Evolutionary conservation across 768 basidiomycete genomes (phyloP).

Genomic region (Tricholoma saponaceum): DNA sequence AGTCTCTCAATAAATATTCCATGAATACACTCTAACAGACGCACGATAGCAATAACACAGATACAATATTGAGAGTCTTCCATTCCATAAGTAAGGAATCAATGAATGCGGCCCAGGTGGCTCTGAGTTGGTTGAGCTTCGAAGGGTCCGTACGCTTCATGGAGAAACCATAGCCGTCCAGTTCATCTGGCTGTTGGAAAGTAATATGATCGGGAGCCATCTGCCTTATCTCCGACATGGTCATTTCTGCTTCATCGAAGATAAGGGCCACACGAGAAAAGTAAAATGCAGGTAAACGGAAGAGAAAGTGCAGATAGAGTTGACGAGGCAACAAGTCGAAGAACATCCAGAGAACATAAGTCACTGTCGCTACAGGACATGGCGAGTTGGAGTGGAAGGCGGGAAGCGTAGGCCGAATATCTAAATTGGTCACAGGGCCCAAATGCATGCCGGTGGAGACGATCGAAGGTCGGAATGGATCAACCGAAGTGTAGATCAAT

Average conservation of each 20-base stretch:
- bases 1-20: no score
- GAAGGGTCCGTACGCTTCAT: background rate
- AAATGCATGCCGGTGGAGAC: no score
- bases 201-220: constrained; percentile 26
- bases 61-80: constrained; percentile 33
- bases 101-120: constrained; percentile 14
- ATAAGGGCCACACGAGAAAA: constrained; percentile 66
- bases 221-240: constrained; percentile 49
- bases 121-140: background rate
- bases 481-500: no score
- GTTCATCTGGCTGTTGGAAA: background rate
- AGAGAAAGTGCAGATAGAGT: constrained; percentile 37
- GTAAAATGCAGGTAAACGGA: constrained; percentile 63
- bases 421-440: no score
- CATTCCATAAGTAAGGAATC: constrained; percentile 28
- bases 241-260: constrained; percentile 64
- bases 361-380: no score
- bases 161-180: background rate
- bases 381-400: no score
- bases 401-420: no score
- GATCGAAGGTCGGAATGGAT: no score
- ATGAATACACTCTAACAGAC: no score
- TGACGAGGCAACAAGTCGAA: constrained; percentile 25
- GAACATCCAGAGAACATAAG: constrained; percentile 13
- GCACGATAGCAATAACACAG: constrained; percentile 23